Base-by-base conservation (phyloP, 202 grass and related monocot species). In the Cymbopogon flexuosus region DNA sequence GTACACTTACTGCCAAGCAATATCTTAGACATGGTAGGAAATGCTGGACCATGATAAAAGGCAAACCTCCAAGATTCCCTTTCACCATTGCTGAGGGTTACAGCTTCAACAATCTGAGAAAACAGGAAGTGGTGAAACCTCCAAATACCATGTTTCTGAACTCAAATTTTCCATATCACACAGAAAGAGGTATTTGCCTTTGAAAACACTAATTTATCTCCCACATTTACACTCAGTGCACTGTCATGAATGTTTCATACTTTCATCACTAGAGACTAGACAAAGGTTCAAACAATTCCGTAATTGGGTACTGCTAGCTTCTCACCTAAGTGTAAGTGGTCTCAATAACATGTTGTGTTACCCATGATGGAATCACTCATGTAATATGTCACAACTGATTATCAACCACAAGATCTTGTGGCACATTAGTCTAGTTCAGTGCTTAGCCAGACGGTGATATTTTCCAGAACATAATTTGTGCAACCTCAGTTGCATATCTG, bases 31-130 rank as follows among this genome's bases (percentile, higher is more conserved):
- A 97, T 77, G 58, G 88, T 87, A 84, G 90, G 90, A 89, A 97
- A 97, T 56, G 92, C 92, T 60, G 92, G 79, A 29, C 92, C 90
- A 75, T 82, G 79, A 60, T 93, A 98, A 82, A 98, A 98, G 73
- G 72, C 84, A 23, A 64, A 63, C 47, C 72, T 88, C 91, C 90
- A 98, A 73, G 74, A 65, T 56, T 75, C 68, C 52, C 79, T 89
- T 86, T 93, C 90, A 72, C 71, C 88, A 84, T 86, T 31, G 42
- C 62, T 86, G 76, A 85, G 67, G 59, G n/a, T 79, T 72, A 64
- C 66, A 79, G 63, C 64, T 84, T 69, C 72, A 36, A 86, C 65
- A 79, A 97, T 90, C 90, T 97, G 74, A 85, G n/a, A 89, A 87
- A 62, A 79, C 46, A 70, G 42, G 73, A 72, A 68, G 12, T 27